phyloP scores from a whole-genome alignment of 768 basidiomycete genomes.

The Amanita pseudoporphyria region DNA sequence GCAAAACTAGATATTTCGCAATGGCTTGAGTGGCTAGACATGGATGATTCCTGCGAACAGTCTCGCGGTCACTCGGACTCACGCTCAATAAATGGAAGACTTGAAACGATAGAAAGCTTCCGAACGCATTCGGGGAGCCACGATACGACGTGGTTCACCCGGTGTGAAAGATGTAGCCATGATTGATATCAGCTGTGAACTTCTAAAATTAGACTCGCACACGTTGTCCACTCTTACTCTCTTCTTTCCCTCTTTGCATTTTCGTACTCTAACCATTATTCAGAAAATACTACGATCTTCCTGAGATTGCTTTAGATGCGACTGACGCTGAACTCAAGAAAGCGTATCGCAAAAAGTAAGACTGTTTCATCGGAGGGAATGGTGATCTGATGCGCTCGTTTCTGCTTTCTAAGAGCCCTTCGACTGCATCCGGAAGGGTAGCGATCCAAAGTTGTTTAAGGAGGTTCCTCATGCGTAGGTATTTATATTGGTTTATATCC shows the following conservation, averaged over 20 bases:
- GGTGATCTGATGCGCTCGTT: slow-evolving; percentile 6
- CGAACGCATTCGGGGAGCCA: too few species aligned
- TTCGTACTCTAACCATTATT: slow-evolving; percentile 4
- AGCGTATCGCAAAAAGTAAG: slow-evolving; percentile 88
- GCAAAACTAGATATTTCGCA: too few species aligned
- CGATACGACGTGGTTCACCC: too few species aligned
- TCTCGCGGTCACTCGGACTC: too few species aligned
- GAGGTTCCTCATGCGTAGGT: slow-evolving; percentile 93
- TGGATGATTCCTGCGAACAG: too few species aligned
- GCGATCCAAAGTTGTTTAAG: slow-evolving; percentile 95
- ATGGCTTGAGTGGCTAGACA: too few species aligned
- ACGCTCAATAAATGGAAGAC: too few species aligned
- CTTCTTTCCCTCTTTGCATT: slow-evolving; percentile 9
- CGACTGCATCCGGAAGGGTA: slow-evolving; percentile 88
- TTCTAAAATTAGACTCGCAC: slow-evolving; percentile 19
- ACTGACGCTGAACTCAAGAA: slow-evolving; percentile 87
- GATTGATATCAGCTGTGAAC: slow-evolving; percentile 20
- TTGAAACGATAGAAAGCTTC: too few species aligned
- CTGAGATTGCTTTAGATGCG: slow-evolving; percentile 73
- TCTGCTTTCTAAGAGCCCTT: slow-evolving; percentile 47
- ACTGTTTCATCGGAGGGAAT: not conserved
- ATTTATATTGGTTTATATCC: slow-evolving; percentile 4
- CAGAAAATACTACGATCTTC: slow-evolving; percentile 89
- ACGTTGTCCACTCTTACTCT: slow-evolving; percentile 5
- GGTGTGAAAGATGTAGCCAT: too few species aligned